Evolutionary conservation across 805 yeast species (phyloP), one percentile per base, ranked within the genome.

Genomic region (Scheffersomyces amazonensis): DNA sequence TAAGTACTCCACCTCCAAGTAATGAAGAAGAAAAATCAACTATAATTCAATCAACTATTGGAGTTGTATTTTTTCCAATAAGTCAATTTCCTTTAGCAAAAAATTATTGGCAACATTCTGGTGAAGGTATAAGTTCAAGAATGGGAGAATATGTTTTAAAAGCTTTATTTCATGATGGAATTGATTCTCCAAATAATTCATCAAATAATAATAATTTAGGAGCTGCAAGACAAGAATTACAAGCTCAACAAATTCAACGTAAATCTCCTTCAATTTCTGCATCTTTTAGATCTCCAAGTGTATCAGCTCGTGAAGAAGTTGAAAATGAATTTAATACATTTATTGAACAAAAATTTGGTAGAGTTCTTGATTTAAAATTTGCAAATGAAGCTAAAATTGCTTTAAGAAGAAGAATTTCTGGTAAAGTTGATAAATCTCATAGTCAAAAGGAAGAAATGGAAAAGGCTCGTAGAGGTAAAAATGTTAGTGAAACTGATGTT

Each of bases 101-200:
- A 56, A 80, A 80, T 50, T 93, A 87, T 64, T 93, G 99, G 99
- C 97, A 91, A 59, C 96, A 90, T 54, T 71, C 96, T 0, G 99
- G 99, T 19, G 97, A 91, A 60, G 96, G 96, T n/a, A 77, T 93
- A 19, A 87, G 96, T 12, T 87, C 96, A 24, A 71, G 98, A 51
- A 66, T 82, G 56, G 97, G 89, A 1, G 96, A 90, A 60, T 93
- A 87, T 53, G 80, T 86, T 34, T 61, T 84, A 42, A 79, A 78
- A 43, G 87, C 80, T 54, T 62, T 84, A 54, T 73, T 52, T 30
- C 43, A 45, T 20, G 46, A 46, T n/a, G 15, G 30, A 13, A 8
- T 17, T 13, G 15, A 5, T 4, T 13, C 17, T 27, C 24, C 33
- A 6, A 11, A 35, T 16, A 28, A 37, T 16, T 35, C 31, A 15